Conservation (phyloP, 2,329 filamentous ascomycete genomes). For the Xylariaceae sp. region DNA sequence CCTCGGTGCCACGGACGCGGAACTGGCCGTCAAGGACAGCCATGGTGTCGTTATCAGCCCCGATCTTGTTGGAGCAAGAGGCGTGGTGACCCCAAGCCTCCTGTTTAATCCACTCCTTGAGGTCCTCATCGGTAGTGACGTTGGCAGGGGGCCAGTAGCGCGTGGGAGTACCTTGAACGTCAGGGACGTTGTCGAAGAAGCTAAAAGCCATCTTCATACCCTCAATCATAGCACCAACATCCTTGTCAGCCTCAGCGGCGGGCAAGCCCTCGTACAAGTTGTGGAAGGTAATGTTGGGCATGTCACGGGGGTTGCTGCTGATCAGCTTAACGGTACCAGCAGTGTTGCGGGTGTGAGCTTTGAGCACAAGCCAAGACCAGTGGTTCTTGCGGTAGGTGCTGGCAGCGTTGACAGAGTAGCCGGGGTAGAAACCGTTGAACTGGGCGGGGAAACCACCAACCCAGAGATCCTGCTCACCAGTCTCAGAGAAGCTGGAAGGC, state of each 20-base stretch:
- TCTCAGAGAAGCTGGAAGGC: slow-evolving; percentile 22
- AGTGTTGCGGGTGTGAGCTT: slow-evolving; percentile 55
- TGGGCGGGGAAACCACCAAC: slow-evolving; percentile 37
- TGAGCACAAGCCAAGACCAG: slow-evolving; percentile 46
- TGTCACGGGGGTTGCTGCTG: slow-evolving; percentile 59
- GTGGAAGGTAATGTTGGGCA: slow-evolving; percentile 60
- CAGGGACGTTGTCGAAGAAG: slow-evolving; percentile 39
- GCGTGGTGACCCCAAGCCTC: slow-evolving; percentile 25
- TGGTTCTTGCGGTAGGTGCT: slow-evolving; percentile 37
- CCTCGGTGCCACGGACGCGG: slow-evolving; percentile 45
- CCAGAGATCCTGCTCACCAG: slow-evolving; percentile 34
- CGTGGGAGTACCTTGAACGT: slow-evolving; percentile 35
- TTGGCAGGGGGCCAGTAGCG: slow-evolving; percentile 23
- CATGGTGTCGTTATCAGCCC: slow-evolving; percentile 42
- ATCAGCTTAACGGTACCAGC: slow-evolving; percentile 59
- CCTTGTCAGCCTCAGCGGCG: slow-evolving; percentile 41
- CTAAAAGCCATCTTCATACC: slow-evolving; percentile 49
- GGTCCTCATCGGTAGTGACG: slow-evolving; percentile 17
- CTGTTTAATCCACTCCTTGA: slow-evolving; percentile 24
- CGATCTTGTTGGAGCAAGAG: slow-evolving; percentile 17
- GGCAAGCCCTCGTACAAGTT: slow-evolving; percentile 49
- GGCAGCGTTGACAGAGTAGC: slow-evolving; percentile 31
- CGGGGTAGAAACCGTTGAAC: slow-evolving; percentile 39
- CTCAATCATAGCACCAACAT: slow-evolving; percentile 53
- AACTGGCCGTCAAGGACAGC: slow-evolving; percentile 50